phyloP scores from a whole-genome alignment of 2,329 filamentous ascomycete species.

The Apiospora sp. region DNA sequence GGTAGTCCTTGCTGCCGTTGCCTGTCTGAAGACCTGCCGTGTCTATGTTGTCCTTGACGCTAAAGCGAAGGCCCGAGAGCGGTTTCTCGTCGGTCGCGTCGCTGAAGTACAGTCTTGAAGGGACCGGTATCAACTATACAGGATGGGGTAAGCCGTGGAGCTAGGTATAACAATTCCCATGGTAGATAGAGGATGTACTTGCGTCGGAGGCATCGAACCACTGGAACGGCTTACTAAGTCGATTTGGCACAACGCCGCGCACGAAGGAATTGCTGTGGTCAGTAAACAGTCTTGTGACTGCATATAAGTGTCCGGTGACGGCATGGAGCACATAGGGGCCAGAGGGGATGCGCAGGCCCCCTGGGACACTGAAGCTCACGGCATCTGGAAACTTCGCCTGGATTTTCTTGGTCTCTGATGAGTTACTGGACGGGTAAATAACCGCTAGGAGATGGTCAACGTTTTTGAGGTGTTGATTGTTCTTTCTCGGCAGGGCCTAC shows the following conservation, averaged over 20 bases:
- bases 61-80: constrained; percentile 31
- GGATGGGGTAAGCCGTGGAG: not conserved
- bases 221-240: constrained; percentile 2
- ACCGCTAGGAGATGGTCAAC: not conserved
- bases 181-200: not conserved
- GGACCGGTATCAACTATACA: constrained; percentile 31
- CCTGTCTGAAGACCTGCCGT: constrained; percentile 32
- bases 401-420: not conserved
- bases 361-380: no score
- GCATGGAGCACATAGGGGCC: constrained; percentile 30
- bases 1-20: constrained; percentile 31
- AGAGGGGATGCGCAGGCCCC: not conserved
- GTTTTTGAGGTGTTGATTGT: not conserved
- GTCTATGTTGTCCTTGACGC: constrained; percentile 34
- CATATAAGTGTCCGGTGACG: constrained; percentile 25
- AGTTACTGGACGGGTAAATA: not conserved
- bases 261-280: constrained; percentile 33
- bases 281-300: constrained; percentile 26
- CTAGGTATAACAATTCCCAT: not conserved
- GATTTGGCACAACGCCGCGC: constrained; percentile 23
- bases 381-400: not conserved
- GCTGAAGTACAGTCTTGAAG: constrained; percentile 29
- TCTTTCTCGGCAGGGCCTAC: not conserved
- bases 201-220: constrained; percentile 30
- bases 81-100: constrained; percentile 15